Evolutionary conservation across 176 grass and related monocot species (phyloP), one percentile per base, ranked within the genome.

Genomic region (Pontederia crassipes): DNA sequence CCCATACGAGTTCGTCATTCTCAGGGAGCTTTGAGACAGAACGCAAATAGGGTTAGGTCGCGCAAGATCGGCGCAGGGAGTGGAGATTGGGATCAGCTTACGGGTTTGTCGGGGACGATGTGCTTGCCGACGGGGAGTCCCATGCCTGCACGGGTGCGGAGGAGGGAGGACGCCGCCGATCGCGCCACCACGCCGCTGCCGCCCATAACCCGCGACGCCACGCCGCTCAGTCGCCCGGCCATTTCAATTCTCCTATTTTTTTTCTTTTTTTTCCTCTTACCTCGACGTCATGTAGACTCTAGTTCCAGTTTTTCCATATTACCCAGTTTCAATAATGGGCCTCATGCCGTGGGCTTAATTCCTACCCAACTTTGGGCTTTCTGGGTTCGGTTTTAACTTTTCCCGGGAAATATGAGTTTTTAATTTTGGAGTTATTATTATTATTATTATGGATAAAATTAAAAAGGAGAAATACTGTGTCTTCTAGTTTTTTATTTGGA

Each of bases 101-200:
- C 94, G 52, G 94, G 88, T 71, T 89, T 81, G 57, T 99, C 85
- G 48, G 94, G 94, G 74, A 93, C 88, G 79, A 99, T 89, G 82
- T 93, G 94, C 54, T 81, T 76, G 59, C 88, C 94, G 54, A 83
- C 79, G 52, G 94, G 88, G 27, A 99, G 84, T 9, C 88, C 94
- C 94, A 99, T 86, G 64, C 94, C 94, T 29, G 94, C 75, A 59
- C 94, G 85, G 61, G 81, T 59, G 11, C 79, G 94, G 64, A 99
- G 76, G 48, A 85, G 81, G 13, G 82, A 74, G 11, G 62, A 40
- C 32, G 32, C 83, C 14, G 79, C 79, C n/a, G 88, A 84, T 68
- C 94, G 88, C 0, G 77, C 81, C 8, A 69, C 81, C 3, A 76
- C 76, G 73, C 89, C 85, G 13, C 85, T 81, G 48, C 93, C 79